Evolutionary conservation across 805 yeast species (phyloP).

Genomic region (Starmerella tilneyi): DNA sequence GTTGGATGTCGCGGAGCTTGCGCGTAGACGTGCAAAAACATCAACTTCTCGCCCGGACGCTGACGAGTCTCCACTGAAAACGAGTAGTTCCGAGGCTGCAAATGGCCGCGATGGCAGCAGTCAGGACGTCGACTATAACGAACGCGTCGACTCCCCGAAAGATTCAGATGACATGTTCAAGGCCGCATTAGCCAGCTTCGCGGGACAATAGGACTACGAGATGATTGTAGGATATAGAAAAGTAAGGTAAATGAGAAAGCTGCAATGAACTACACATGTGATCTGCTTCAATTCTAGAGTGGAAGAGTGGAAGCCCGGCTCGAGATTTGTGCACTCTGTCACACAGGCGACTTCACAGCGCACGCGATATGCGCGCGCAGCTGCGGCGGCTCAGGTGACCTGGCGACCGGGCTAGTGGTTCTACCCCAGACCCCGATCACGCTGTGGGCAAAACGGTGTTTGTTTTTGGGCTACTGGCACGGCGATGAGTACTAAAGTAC

Average conservation of each 20-base stretch:
- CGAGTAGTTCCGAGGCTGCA: no score
- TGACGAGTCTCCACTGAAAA: no score
- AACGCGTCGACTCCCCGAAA: not conserved
- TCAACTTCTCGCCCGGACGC: no score
- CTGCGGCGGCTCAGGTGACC: constrained; percentile 4
- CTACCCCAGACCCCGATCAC: constrained; percentile 4
- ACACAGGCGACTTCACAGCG: not conserved
- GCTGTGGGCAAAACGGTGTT: not conserved
- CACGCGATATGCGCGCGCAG: no score
- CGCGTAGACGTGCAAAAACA: constrained; percentile 6
- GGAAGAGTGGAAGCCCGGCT: no score
- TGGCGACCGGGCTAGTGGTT: constrained; percentile 1
- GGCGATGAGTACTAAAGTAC: constrained; percentile 21
- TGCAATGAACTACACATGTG: no score
- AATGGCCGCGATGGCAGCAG: no score
- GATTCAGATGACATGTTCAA: constrained; percentile 5
- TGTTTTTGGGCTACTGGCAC: not conserved
- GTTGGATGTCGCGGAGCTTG: constrained; percentile 22
- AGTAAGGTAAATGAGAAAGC: not conserved
- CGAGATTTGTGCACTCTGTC: no score
- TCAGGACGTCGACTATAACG: no score
- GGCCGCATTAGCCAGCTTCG: constrained; percentile 6
- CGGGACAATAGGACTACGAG: not conserved
- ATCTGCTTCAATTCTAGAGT: no score
- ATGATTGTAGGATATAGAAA: not conserved